Base-by-base conservation (phyloP, 2,329 filamentous ascomycete genomes). In the Diaporthe citriasiana region DNA sequence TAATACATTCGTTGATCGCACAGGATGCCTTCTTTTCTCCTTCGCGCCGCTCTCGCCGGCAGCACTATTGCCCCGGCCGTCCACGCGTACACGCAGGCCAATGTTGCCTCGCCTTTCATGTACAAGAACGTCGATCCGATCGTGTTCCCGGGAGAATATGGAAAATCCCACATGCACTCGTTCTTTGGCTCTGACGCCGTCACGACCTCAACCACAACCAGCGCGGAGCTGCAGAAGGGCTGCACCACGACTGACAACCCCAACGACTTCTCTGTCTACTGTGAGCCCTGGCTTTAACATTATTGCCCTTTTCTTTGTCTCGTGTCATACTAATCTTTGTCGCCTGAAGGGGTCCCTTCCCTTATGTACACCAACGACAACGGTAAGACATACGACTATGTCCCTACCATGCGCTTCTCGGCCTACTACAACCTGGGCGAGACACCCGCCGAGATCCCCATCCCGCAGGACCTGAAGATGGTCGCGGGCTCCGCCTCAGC, bases 401-500 rank as follows among this genome's bases (percentile, higher is more conserved):
- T 75, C n/a, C 76, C 76, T 2, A 25, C 77, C 2, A 71, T 70
- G 55, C 77, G 77, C 30, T 78, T 78, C 66, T 74, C 72, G 10
- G 77, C 76, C 27, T 78, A 78, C 72, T 78, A 78, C 66, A 77
- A 77, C 70, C 76, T 77, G 35, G 75, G 74, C 59, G 76, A 75
- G 68, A 71, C 76, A 8, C 72, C 72, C 0, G 76, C 77, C 40
- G 77, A 78, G 71, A 74, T 78, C 13, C 45, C 77, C 30, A 77
- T 78, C 50, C 77, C 77, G 7, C 77, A 78, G 30, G 56, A 78
- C 71, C 66, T 77, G 27, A 74, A 74, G 65, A 77, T 76, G 74
- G 84, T 87, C 35, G 86, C 84, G 19, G 79, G 81, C 70, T 77
- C 80, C 30, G 84, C 87, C 7, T 78, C 79, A 55, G 84, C 84